Evolutionary conservation across 306 rosid genomes (phyloP), one percentile per base, ranked within the genome.

Genomic region (Lablab purpureus): DNA sequence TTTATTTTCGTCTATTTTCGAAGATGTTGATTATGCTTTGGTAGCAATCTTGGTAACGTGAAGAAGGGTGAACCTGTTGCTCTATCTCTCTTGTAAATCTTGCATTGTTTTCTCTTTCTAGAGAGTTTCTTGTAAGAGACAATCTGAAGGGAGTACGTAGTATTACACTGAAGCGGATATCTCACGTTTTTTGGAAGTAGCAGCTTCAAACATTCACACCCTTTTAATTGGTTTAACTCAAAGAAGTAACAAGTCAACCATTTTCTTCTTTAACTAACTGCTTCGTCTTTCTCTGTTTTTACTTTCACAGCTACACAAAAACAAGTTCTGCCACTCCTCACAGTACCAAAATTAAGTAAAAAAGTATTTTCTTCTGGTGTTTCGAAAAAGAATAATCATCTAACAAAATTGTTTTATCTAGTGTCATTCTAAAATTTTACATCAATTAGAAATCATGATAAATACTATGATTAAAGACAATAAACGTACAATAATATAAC

Each of bases 21-120:
- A 77, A 83, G 80, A 21, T 21, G 46, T 79, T 77, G 60, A 79
- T 74, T 76, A 51, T 81, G 76, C 83, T 75, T 77, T 82, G 27
- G 6, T 59, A 19, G 51, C 78, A 78, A 34, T 43, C 27, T 7
- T 47, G 51, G 55, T 79, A 32, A 74, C 85, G 83, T 80, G 85
- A 62, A 67, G 74, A 64, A 85, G 51, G 82, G 81, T 68, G 85
- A 66, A 74, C 85, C 62, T 85, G 5, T 65, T 27, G 63, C 25
- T 51, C 41, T 58, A 49, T 71, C 71, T 46, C 71, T 46, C 23
- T 22, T 62, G 46, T 25, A 15, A 81, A 67, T 15, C 66, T 74
- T 51, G 34, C n/a, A 56, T 55, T 56, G 65, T 34, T 64, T 60
- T 83, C 64, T 67, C 41, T 79, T 75, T 56, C 37, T n/a, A 66